Percentiles rank a stretch among this genome's conserved stretches.
phyloP scores from a whole-genome alignment of 2,329 filamentous ascomycete genomes.

The Fusarium sp. region DNA sequence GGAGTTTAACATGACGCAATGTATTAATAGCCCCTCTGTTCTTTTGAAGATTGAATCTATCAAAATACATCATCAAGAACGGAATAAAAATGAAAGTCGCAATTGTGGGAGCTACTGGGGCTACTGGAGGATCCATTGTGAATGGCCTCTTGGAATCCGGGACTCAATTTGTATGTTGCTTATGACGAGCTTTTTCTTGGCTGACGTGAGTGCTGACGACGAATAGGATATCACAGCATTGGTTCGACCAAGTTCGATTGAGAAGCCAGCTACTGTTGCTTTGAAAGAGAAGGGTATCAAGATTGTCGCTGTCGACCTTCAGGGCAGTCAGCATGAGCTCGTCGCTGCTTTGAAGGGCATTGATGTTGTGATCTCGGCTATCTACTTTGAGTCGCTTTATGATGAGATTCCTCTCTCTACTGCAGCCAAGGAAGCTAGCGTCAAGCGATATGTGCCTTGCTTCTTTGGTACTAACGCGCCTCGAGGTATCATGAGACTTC shows the following conservation, averaged over 20 bases:
- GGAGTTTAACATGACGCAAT: background rate
- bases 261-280: conserved; percentile 57
- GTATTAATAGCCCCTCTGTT: background rate
- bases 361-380: conserved; percentile 57
- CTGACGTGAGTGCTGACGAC: background rate
- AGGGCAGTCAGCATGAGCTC: conserved; percentile 55
- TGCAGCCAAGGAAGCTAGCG: conserved; percentile 61
- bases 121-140: conserved; percentile 55
- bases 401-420: conserved; percentile 60
- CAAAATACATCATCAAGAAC: background rate
- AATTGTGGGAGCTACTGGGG: conserved; percentile 57
- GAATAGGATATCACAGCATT: conserved; percentile 59
- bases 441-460: conserved; percentile 65
- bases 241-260: conserved; percentile 58
- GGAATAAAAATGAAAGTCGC: conserved; percentile 40
- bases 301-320: conserved; percentile 57
- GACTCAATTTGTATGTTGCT: conserved; percentile 42
- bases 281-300: conserved; percentile 58
- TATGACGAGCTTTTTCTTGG: background rate
- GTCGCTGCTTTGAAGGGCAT: conserved; percentile 55
- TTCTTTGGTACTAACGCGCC: conserved; percentile 60
- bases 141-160: conserved; percentile 52
- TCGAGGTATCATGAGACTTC: conserved; percentile 47
- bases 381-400: conserved; percentile 52
- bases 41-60: background rate